Evolutionary conservation across 768 basidiomycete genomes (phyloP).

Genomic region (Phaffia australis): DNA sequence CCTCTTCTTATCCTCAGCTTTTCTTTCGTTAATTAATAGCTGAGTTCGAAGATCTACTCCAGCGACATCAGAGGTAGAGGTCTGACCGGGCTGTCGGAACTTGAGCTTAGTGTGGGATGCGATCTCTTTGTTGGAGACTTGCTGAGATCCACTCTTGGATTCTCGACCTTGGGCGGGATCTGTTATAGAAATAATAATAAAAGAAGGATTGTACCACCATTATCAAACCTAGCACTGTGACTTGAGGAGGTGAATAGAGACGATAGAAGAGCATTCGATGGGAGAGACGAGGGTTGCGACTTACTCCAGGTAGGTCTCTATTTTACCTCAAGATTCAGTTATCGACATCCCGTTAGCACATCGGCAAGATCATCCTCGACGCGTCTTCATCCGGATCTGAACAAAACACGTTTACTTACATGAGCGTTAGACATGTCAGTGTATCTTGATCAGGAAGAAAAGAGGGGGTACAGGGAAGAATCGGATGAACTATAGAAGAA

Average conservation of each 20-base stretch:
- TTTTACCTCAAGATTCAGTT: neutral
- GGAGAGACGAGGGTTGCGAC: neutral
- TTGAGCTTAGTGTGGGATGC: conserved; percentile 95
- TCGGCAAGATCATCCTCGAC: neutral
- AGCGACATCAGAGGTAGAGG: conserved; percentile 61
- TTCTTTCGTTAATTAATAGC: conserved; percentile 71
- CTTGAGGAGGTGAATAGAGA: neutral
- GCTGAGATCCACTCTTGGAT: conserved; percentile 80
- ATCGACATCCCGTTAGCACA: too few species aligned
- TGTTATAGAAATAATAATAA: neutral
- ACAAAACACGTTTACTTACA: neutral
- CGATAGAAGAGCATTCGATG: neutral
- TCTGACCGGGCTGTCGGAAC: conserved; percentile 92
- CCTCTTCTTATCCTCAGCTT: conserved; percentile 77
- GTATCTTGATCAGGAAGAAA: neutral
- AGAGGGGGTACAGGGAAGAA: neutral
- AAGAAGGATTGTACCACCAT: neutral
- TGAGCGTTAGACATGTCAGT: conserved; percentile 18
- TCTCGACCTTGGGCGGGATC: conserved; percentile 79
- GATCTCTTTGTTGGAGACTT: conserved; percentile 87
- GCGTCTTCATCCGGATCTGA: neutral
- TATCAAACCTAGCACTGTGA: neutral
- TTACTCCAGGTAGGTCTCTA: conserved; percentile 23
- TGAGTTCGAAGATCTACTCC: conserved; percentile 73
- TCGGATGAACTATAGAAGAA: too few species aligned